These are phyloP conservation scores for Phylloporus gajari DNA, from an alignment of 1,284 basidiomycete genomes.

Conservation along the genomic window DNA sequence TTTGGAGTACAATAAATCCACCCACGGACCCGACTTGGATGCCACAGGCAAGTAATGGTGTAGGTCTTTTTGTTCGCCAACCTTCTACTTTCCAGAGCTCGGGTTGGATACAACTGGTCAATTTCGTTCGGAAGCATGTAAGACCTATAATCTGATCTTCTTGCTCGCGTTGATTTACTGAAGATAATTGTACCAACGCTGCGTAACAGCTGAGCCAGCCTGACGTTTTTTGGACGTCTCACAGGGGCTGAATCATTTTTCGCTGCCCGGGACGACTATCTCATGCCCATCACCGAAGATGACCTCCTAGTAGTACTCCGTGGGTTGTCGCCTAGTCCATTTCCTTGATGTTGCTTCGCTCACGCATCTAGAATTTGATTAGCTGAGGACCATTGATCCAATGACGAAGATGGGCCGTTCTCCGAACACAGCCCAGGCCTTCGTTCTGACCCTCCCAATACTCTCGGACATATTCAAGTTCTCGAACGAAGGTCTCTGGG, in stretches of 20 bases:
- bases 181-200: conserved; percentile 5
- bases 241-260: conserved; percentile 72
- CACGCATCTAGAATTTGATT: conserved; percentile 60
- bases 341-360: conserved; percentile 1
- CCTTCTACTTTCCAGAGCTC: no score
- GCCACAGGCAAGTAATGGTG: conserved; percentile 60
- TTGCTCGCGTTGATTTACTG: neutral
- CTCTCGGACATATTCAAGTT: conserved; percentile 57
- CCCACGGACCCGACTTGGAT: conserved; percentile 73
- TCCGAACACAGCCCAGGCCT: conserved; percentile 31
- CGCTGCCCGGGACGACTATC: conserved; percentile 77
- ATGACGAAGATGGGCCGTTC: conserved; percentile 58
- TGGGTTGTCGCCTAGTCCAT: conserved; percentile 51
- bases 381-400: conserved; percentile 83
- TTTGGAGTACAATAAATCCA: conserved; percentile 70
- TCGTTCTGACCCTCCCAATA: conserved; percentile 46
- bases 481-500: conserved; percentile 65
- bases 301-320: conserved; percentile 93
- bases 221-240: conserved; percentile 58
- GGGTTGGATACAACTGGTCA: conserved; percentile 80
- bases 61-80: conserved; percentile 47
- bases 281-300: conserved; percentile 82
- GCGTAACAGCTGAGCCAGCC: conserved; percentile 62
- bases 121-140: conserved; percentile 84
- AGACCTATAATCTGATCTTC: conserved; percentile 35